Evolutionary conservation across 768 basidiomycete genomes (phyloP), one percentile per base, ranked within the genome.

Genomic region (Pulveroboletus sp.): DNA sequence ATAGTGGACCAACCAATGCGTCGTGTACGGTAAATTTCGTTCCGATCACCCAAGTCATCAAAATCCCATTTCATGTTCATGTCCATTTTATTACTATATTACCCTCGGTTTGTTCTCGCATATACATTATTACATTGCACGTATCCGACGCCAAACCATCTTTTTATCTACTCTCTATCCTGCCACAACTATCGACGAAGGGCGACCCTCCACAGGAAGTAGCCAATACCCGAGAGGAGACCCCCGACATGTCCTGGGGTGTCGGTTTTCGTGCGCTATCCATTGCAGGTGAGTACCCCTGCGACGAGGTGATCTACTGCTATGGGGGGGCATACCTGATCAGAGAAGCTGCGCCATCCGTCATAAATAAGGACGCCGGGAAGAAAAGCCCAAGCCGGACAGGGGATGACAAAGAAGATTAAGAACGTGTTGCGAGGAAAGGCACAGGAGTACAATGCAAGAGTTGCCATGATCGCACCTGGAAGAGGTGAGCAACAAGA

Each of bases 311-410:
- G 13, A 35, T 19, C 23, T 13, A 10, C 19, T 23, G n/a, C 5
- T 9, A 31, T 0, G 20, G 33, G 44, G 24, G 29, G 58, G 9
- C 72, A 47, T 35, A 72, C 71, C 60, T 57, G 49, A 49, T 74
- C 67, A 21, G 59, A 54, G 24, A 73, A 46, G 49, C 62, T 70
- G 33, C 67, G 66, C 58, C 65, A 68, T 24, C 58, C 65, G 29
- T 70, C 68, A 43, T 63, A 68, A n/a, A 67, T 44, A 3, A 68
- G 67, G 38, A 92, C 65, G 6, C 85, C 89, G 0, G 78, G 67
- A 1, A 90, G 84, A 40, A 78, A 78, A 3, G 77, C 72, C 87
- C 87, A 93, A 0, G 89, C 89, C 0, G 90, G 89, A 49, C 87
- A 72, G 21, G 90, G 90, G 21, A 91, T 69, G 56, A 91, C 79